Percentiles rank a stretch among this genome's conserved stretches.
Conservation (phyloP, 176 grass and related monocot genomes). For the Pharus latifolius region DNA sequence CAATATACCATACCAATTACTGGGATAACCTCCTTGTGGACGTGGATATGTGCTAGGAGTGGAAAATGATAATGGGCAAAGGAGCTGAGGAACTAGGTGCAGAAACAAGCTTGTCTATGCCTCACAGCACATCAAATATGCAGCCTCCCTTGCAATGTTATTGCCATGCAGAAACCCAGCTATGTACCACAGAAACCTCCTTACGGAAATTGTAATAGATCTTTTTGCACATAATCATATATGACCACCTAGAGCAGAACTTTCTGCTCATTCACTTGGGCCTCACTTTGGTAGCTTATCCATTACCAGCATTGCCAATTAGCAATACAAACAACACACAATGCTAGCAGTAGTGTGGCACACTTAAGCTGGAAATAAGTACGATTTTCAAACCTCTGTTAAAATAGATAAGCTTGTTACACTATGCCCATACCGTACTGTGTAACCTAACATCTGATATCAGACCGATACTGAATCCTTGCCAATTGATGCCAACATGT, state of each 20-base stretch:
- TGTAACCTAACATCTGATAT: not conserved
- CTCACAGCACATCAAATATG: not conserved
- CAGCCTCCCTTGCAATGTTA: not conserved
- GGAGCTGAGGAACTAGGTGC: too few relatives aligned
- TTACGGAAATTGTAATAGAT: not conserved
- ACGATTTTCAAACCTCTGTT: not conserved
- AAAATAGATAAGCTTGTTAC: not conserved
- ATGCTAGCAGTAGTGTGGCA: not conserved
- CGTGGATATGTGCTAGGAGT: too few relatives aligned
- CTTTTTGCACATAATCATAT: not conserved
- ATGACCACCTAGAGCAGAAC: not conserved
- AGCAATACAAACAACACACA: not conserved
- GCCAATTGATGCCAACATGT: not conserved
- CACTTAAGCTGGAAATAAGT: not conserved
- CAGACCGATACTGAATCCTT: not conserved
- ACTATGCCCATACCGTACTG: not conserved
- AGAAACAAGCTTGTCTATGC: not conserved
- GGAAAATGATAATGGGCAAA: too few relatives aligned
- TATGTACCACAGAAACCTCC: not conserved
- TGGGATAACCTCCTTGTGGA: too few relatives aligned
- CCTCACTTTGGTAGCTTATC: not conserved
- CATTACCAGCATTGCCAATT: not conserved
- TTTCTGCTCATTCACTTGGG: not conserved
- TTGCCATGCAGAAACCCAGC: not conserved
- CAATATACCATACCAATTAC: too few relatives aligned